Percentiles rank a stretch among this genome's conserved stretches.
Conservation (phyloP, 805 yeast species). For the Myxozyma vanderwaltii region DNA sequence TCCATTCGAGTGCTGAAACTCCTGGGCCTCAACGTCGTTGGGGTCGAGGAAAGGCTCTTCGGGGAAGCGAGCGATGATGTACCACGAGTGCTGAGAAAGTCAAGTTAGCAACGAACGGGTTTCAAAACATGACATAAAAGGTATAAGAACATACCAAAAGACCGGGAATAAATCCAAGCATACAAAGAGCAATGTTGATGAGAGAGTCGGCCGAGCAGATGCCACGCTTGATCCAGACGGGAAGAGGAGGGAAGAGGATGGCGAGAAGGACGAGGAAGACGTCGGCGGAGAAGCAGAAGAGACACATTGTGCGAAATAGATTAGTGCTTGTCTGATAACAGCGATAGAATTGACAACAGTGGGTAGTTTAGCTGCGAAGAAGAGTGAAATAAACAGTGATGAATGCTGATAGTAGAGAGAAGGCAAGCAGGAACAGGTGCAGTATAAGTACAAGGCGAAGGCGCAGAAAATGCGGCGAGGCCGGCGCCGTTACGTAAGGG, state of each 20-base stretch:
- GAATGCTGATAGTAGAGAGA: no score
- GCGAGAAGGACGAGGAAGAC: constrained; percentile 69
- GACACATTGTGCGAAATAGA: constrained; percentile 13
- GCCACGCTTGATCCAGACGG: constrained; percentile 75
- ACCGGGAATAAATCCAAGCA: constrained; percentile 76
- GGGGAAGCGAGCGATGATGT: constrained; percentile 78
- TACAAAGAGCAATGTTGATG: constrained; percentile 70
- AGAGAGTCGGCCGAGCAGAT: constrained; percentile 67
- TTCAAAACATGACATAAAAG: neutral
- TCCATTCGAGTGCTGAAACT: constrained; percentile 3
- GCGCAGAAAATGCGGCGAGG: neutral
- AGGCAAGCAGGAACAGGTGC: neutral
- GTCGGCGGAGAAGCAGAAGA: constrained; percentile 45
- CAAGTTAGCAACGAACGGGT: neutral
- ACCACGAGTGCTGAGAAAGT: constrained; percentile 61
- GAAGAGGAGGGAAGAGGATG: constrained; percentile 74
- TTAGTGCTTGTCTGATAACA: neutral
- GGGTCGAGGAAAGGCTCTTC: constrained; percentile 33
- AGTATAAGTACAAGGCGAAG: neutral
- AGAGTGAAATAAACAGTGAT: no score
- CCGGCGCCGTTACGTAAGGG: neutral
- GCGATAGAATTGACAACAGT: neutral
- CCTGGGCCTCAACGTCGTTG: constrained; percentile 30
- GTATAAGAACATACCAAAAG: constrained; percentile 44
- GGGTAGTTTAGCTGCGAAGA: neutral